Conservation (phyloP, 495 filamentous ascomycete species). For the Neurospora sp. region DNA sequence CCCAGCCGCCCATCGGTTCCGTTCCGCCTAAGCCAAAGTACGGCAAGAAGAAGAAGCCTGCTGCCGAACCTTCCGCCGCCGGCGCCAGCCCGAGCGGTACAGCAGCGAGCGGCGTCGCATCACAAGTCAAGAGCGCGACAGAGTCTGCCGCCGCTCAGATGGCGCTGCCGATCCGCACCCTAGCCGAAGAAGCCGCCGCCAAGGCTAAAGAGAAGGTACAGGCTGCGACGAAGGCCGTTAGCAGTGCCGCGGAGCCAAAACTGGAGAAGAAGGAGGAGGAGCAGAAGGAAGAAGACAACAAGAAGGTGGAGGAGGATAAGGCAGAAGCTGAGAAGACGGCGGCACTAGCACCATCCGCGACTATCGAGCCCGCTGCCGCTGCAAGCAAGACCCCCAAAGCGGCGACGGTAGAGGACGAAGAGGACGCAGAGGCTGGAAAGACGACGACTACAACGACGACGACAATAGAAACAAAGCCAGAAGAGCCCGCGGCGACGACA, state of each 20-base stretch:
- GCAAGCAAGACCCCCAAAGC: neutral
- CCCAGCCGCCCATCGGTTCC: slow-evolving; percentile 31
- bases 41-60: slow-evolving; percentile 3
- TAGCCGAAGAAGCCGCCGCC: slow-evolving; percentile 59
- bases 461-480: neutral
- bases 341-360: neutral
- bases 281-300: neutral
- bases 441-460: neutral
- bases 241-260: slow-evolving; percentile 14
- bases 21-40: slow-evolving; percentile 25
- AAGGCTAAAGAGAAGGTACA: slow-evolving; percentile 46
- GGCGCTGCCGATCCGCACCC: slow-evolving; percentile 49
- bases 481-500: neutral
- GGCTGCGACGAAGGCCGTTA: slow-evolving; percentile 30
- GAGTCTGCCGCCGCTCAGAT: slow-evolving; percentile 14
- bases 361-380: neutral
- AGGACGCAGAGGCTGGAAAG: neutral
- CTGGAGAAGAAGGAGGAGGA: slow-evolving; percentile 15
- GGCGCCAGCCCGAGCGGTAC: slow-evolving; percentile 23
- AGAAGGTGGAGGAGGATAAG: neutral
- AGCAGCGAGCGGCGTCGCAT: slow-evolving; percentile 5
- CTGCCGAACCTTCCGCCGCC: slow-evolving; percentile 19
- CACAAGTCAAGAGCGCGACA: slow-evolving; percentile 6
- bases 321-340: neutral
- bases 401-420: neutral